Evolutionary conservation across 2,329 filamentous ascomycete species (phyloP).

Genomic region (Orbilia blumenaviensis): DNA sequence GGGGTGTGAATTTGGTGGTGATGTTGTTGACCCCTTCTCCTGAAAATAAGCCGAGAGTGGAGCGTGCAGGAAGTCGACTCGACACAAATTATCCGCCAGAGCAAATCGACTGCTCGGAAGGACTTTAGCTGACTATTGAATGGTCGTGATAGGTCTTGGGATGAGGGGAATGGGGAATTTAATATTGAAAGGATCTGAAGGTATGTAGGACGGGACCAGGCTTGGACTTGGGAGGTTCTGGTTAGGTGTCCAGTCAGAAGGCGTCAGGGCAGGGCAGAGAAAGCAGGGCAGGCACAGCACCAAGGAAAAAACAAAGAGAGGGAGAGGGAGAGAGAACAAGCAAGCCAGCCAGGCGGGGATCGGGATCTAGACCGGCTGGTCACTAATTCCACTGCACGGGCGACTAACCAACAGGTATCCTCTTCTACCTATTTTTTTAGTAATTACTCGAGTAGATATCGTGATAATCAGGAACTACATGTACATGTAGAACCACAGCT

Average conservation of each 20-base stretch:
- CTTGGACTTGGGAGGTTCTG: not conserved
- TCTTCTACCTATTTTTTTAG: too few relatives aligned
- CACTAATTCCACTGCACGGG: not conserved
- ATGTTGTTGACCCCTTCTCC: conserved; percentile 20
- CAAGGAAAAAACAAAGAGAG: too few relatives aligned
- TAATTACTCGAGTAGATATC: too few relatives aligned
- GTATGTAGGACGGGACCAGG: too few relatives aligned
- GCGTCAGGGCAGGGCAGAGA: conserved; percentile 33
- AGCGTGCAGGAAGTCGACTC: conserved; percentile 15
- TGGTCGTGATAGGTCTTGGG: conserved; percentile 14
- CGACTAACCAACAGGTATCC: not conserved
- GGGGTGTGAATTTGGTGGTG: not conserved
- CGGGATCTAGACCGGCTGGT: not conserved
- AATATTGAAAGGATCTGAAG: conserved; percentile 2
- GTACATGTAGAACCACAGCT: conserved; percentile 23
- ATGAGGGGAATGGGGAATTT: conserved; percentile 1
- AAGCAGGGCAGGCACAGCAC: not conserved
- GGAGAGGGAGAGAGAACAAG: not conserved
- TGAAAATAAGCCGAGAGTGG: conserved; percentile 23
- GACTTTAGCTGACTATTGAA: too few relatives aligned
- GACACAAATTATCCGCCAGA: conserved; percentile 1
- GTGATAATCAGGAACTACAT: conserved; percentile 35
- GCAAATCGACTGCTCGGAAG: conserved; percentile 13
- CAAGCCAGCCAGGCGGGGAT: not conserved
- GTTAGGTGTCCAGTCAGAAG: conserved; percentile 27